Base-by-base conservation (phyloP, 148 eudicot species). In the Cornus controversa region DNA sequence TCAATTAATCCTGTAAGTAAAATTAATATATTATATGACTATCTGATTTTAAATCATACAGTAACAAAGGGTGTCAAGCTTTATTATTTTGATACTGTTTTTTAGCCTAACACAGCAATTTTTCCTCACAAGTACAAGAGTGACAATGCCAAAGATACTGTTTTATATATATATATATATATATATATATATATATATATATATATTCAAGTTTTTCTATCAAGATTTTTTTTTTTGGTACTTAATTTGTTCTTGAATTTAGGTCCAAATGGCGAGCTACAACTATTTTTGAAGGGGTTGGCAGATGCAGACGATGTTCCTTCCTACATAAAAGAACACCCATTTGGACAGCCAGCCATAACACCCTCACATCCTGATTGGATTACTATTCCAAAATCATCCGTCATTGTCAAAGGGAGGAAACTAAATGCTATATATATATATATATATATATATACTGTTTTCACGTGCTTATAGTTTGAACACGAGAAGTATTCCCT, bases 61-160 rank as follows among this genome's bases (percentile, higher is more conserved):
- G n/a, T 29, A 26, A 24, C 11, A 22, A 25, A 26, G 11, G 37
- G 2, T 26, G 1, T 15, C 28, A 6, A 29, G 8, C 8, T 57
- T 26, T 18, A 23, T 50, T 10, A 24, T 13, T 36, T 26, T 15
- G 14, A 34, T 53, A 2, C 29, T 70, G 9, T 23, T 15, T 37
- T 83, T 75, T 88, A 90, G 91, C 87, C 83, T 28, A 80, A 88
- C 64, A 81, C 90, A 0, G 88, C 87, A 50, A 80, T 88, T 14
- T 88, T 82, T 65, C 86, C 84, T 1, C 6, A 0, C 0, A 2
- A 75, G 0, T 88, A 81, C 79, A 79, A 80, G 74, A 70, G 62
- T 54, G 68, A 53, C 27, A 66, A 80, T 63, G 26, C 0, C 2
- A 36, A 68, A 4, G 89, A 86, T 37, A 70, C 77, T 22, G 57